phyloP scores from a whole-genome alignment of 805 yeast genomes.

The Candida maesae region DNA sequence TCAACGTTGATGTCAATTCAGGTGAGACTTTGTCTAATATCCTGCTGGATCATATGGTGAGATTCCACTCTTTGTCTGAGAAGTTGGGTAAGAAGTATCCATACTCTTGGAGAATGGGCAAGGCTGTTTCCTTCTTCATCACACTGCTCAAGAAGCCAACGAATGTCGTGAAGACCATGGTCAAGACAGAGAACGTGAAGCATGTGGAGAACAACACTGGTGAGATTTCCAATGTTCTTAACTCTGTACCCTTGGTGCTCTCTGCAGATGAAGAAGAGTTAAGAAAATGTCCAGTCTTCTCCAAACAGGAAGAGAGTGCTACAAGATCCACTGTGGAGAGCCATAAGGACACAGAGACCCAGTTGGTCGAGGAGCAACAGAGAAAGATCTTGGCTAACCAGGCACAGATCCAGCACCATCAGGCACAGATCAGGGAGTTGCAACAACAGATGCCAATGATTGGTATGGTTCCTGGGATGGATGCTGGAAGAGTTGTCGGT shows the following conservation, averaged over 20 bases:
- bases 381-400: neutral
- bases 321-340: conserved; percentile 8
- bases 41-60: conserved; percentile 38
- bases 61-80: conserved; percentile 38
- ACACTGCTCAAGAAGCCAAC: conserved; percentile 34
- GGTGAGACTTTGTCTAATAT: conserved; percentile 36
- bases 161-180: conserved; percentile 22
- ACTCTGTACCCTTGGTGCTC: conserved; percentile 24
- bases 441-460: neutral
- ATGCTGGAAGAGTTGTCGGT: neutral
- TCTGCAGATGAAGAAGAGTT: conserved; percentile 21
- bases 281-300: conserved; percentile 13
- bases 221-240: conserved; percentile 18
- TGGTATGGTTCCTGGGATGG: neutral
- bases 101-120: conserved; percentile 65
- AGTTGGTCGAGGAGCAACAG: neutral
- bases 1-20: conserved; percentile 33
- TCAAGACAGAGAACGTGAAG: conserved; percentile 20
- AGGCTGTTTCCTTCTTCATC: conserved; percentile 46
- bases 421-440: neutral
- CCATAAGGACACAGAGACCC: neutral
- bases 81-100: conserved; percentile 54
- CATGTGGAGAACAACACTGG: conserved; percentile 24
- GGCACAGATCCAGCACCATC: neutral
- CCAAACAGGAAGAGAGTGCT: conserved; percentile 12